Evolutionary conservation across 164 flowering plant species (phyloP).

Genomic region (Platanus orientalis): DNA sequence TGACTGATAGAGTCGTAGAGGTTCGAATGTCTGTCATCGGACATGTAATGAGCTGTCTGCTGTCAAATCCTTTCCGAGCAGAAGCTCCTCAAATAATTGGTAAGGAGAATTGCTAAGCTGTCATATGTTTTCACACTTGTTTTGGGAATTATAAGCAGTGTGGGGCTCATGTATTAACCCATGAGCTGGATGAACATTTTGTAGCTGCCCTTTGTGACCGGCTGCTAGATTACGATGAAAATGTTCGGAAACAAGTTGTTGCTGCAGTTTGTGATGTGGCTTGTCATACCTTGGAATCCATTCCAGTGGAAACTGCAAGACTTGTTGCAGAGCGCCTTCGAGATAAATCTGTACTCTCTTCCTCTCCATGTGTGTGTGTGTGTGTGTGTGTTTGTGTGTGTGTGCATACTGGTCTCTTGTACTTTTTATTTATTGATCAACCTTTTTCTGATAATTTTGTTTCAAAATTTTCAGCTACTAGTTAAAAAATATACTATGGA

Average conservation of each 20-base stretch:
- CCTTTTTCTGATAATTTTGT: constrained; percentile 2
- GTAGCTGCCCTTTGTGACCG: constrained; percentile 88
- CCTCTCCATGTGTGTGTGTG: not conserved
- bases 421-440: not conserved
- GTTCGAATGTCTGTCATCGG: constrained; percentile 87
- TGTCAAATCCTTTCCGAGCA: constrained; percentile 60
- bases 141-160: not conserved
- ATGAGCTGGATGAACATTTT: constrained; percentile 19
- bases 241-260: constrained; percentile 89
- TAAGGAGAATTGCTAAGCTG: constrained; percentile 25
- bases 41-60: constrained; percentile 59
- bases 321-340: constrained; percentile 91
- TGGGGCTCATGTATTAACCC: constrained; percentile 13
- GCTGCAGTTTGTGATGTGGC: constrained; percentile 78
- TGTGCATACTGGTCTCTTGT: no score
- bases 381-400: not conserved
- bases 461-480: constrained; percentile 46
- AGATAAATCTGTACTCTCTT: constrained; percentile 78
- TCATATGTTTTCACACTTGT: constrained; percentile 4
- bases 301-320: constrained; percentile 63
- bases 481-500: constrained; percentile 92
- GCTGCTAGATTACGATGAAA: constrained; percentile 92
- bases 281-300: constrained; percentile 41
- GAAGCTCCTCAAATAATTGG: constrained; percentile 84
- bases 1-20: constrained; percentile 79